Evolutionary conservation across 805 yeast genomes (phyloP), one percentile per base, ranked within the genome.

Genomic region (Kuraishia molischiana): DNA sequence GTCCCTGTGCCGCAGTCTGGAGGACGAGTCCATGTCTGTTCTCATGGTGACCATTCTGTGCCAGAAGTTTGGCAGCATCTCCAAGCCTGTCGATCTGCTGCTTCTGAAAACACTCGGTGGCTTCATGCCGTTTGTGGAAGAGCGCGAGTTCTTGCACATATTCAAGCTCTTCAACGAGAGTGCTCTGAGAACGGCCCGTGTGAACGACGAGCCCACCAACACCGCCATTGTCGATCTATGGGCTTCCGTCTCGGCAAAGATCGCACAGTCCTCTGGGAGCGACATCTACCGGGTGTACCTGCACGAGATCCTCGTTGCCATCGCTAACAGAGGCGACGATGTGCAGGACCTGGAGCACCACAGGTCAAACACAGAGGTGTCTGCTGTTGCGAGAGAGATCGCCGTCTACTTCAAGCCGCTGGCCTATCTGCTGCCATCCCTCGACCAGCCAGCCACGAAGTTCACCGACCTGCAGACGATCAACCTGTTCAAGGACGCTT

Each of bases 21-120:
- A 74, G 32, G 92, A 83, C 45, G 77, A 75, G 39, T 72, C 84
- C 14, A 81, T 90, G 22, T 74, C 83, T 14, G 78, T 83, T 3
- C 67, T 92, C 45, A 79, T 94, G 0, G 77, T 85, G 11, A 80
- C 95, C 0, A 77, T 92, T 29, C 66, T 92, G 40, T 75, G 85
- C 11, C 97, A 89, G 53, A 89, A 87, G 51, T 64, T 79, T 4
- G 47, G 46, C 31, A 65, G 61, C 31, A 57, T 59, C 15, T 70
- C 78, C 15, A 60, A 72, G 13, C 70, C 72, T 18, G 61, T 78
- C 34, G 83, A 81, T 30, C 59, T 62, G 2, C 53, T 70, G 22
- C 68, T 85, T 30, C 58, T 85, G 20, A 62, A 68, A 29, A 89
- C 87, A 0, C 62, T 85, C 29, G 71, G 80, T 1, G 65, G 68